Base-by-base conservation (phyloP, 1,284 basidiomycete genomes). In the Austroboletus novae-zelandiae region DNA sequence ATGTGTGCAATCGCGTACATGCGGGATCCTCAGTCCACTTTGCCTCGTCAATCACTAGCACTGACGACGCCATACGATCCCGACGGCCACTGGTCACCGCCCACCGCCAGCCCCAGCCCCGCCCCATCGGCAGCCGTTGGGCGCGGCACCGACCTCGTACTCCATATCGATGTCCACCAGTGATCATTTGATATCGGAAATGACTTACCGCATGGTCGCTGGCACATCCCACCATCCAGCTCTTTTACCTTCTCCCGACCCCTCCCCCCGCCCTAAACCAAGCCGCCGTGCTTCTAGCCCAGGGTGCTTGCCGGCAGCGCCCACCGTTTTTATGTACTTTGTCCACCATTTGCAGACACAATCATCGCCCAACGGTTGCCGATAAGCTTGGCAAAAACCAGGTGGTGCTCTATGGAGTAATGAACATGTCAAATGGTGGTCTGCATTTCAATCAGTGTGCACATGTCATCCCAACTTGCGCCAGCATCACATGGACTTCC, bases 141-240 rank as follows among this genome's bases (percentile, higher is more conserved):
- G 30, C 7, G 23, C 54, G 56, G 54, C 40, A 56, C 56, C 54
- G 52, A 40, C 41, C 35, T 41, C 41, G 41, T 44, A 43, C 37
- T 39, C 40, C 29, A 35, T 23, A 47, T 46, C 34, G 50, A 53
- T 37, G 29, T 43, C 11, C 18, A 23, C 20, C 42, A 29, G 8
- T 42, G 55, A 34, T 35, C 34, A 51, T 18, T 32, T 20, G 62
- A 66, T 66, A 66, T 51, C 61, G 62, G 61, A 63, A 53, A 66
- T 63, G 55, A 58, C 32, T 35, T 40, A 27, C 51, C 55, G 47
- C 56, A 54, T 55, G 53, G 49, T 37, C 32, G 18, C 36, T 37
- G 17, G n/a, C 36, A 37, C 15, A 15, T 15, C 15, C 13, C 31
- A 32, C 9, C 31, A 6, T 15, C 15, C 13, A 11, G 13, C 6